Evolutionary conservation across 768 basidiomycete species (phyloP), one percentile per base, ranked within the genome.

Genomic region (Termitomyces heimii): DNA sequence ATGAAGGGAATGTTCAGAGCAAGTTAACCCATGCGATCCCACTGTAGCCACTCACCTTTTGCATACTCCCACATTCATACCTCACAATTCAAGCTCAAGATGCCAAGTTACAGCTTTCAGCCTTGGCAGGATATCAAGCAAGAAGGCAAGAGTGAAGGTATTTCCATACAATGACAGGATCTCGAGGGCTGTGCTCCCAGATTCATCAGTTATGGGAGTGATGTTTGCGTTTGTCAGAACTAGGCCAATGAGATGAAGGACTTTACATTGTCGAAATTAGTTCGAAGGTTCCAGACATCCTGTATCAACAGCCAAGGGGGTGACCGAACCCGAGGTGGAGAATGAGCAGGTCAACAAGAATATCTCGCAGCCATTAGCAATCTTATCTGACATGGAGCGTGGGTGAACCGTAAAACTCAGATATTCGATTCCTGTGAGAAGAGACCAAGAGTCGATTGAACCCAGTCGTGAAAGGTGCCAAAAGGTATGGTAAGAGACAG

Each of bases 11-110:
- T 31, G 7, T n/a, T n/a, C n/a, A n/a, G 51, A 26, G 66, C 66
- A 43, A 70, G 60, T 22, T 62, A 65, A 35, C 57, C 60, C 66
- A 69, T 68, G n/a, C n/a, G 61, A 10, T 54, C 57, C 57, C 53
- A 62, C n/a, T 59, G 59, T n/a, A 63, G 62, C 8, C 8, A 56
- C 54, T 32, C 66, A 61, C 66, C 66, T 4, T 60, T 57, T 42
- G 59, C 65, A n/a, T n/a, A n/a, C n/a, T n/a, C n/a, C 63, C 66
- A 67, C 44, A 58, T 63, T 62, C 61, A 62, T 39, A 71, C 59
- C 18, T 66, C 60, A 4, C 31, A 60, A 39, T 2, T 14, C 18
- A 22, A n/a, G 44, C 56, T 58, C 32, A 34, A 20, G 20, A 49
- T 3, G 34, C 32, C 18, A 34, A 49, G 47, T 13, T 2, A 31